Evolutionary conservation across 495 filamentous ascomycete genomes (phyloP).

Genomic region (Hyaloscypha variabilis): DNA sequence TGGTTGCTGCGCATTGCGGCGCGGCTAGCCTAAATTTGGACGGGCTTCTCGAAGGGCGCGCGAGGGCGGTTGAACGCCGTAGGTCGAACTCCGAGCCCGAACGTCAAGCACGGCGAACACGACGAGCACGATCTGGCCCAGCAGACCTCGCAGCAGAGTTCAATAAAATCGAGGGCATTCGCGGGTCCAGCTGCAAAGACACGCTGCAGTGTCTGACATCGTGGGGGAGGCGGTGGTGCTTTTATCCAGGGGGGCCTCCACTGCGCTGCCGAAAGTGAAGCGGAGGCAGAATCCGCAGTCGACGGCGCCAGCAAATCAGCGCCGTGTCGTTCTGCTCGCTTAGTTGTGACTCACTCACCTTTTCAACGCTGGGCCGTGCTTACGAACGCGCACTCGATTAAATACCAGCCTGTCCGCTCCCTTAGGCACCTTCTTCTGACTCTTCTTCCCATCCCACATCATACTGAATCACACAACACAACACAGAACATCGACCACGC

Average conservation of each 20-base stretch:
- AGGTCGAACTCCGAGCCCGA: not conserved
- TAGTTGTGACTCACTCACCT: not conserved
- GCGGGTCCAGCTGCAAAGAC: not conserved
- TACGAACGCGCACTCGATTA: not conserved
- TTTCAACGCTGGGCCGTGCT: not conserved
- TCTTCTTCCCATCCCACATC: slow-evolving; percentile 27
- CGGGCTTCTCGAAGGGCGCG: not conserved
- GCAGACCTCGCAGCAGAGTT: not conserved
- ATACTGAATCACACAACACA: slow-evolving; percentile 27
- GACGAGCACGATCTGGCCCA: not conserved
- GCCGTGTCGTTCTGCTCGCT: not conserved
- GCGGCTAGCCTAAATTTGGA: not conserved
- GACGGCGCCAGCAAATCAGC: not conserved
- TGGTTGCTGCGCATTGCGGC: not conserved
- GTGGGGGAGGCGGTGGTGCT: not conserved
- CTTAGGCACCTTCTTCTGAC: slow-evolving; percentile 19
- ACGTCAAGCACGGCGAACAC: no score
- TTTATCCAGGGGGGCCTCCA: not conserved
- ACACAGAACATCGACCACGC: slow-evolving; percentile 25
- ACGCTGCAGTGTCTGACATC: not conserved
- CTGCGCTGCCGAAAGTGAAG: slow-evolving; percentile 1
- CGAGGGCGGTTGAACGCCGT: not conserved
- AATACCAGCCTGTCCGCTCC: not conserved
- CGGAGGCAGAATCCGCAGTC: not conserved
- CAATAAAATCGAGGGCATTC: not conserved